Percentiles rank a stretch among this genome's conserved stretches.
Evolutionary conservation across 139 green algal genomes (phyloP).

Genomic region (Chlorella sorokiniana): DNA sequence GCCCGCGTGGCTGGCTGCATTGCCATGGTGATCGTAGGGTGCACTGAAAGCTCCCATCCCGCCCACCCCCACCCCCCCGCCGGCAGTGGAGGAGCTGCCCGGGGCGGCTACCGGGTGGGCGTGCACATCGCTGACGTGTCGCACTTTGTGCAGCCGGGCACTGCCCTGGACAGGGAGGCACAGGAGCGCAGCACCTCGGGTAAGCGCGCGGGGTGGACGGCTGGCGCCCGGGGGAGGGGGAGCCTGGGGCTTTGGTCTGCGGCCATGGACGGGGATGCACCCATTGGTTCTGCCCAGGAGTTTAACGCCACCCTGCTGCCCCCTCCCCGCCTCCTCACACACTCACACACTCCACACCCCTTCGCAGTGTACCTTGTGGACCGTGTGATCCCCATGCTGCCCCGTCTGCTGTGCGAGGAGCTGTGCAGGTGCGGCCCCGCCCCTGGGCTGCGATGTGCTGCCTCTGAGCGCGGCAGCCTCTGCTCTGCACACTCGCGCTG

Average conservation of each 20-base stretch:
- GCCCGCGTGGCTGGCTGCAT: too few species aligned
- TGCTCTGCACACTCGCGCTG: neutral
- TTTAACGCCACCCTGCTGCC: neutral
- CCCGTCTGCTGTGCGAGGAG: slow-evolving; percentile 87
- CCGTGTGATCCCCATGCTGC: slow-evolving; percentile 88
- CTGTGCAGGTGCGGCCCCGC: slow-evolving; percentile 66
- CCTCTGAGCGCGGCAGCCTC: neutral
- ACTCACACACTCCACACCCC: too few species aligned
- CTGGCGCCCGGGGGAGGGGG: neutral
- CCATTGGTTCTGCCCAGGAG: neutral
- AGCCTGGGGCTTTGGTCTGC: neutral
- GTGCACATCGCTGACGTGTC: slow-evolving; percentile 94
- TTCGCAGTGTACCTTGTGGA: slow-evolving; percentile 63
- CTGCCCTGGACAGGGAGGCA: slow-evolving; percentile 82
- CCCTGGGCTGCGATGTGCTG: neutral
- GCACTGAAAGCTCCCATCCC: too few species aligned
- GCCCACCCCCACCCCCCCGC: neutral
- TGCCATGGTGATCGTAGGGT: too few species aligned
- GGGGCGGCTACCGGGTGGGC: slow-evolving; percentile 62
- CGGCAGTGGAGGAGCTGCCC: slow-evolving; percentile 45
- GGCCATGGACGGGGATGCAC: neutral
- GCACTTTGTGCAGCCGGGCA: slow-evolving; percentile 75
- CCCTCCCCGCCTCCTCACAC: slow-evolving; percentile 42
- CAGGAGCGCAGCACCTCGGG: slow-evolving; percentile 50
- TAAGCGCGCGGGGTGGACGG: neutral